Evolutionary conservation across 371 early-diverging fungal genomes (phyloP).

Genomic region (Mucor sp.): DNA sequence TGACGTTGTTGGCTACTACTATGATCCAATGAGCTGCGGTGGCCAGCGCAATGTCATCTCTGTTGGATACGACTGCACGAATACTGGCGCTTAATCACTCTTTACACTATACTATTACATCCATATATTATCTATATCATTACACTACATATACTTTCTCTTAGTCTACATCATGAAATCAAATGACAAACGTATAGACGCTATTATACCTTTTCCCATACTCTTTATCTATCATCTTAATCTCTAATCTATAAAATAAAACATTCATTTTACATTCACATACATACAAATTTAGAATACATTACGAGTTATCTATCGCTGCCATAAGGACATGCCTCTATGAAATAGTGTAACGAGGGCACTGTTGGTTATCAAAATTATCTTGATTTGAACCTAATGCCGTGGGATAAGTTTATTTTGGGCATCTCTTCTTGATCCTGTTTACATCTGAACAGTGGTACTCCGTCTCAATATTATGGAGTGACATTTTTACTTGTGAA

Average conservation of each 20-base stretch:
- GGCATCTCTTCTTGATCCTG: background rate
- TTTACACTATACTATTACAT: background rate
- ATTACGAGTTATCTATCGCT: background rate
- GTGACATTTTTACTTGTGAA: background rate
- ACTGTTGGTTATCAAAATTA: background rate
- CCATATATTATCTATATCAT: background rate
- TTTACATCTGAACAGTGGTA: too few relatives aligned
- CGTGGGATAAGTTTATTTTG: background rate
- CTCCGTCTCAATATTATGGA: background rate
- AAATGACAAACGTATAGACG: background rate
- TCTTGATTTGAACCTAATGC: background rate
- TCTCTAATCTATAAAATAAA: background rate
- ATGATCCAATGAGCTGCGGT: conserved; percentile 45
- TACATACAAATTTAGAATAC: background rate
- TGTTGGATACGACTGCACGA: conserved; percentile 28
- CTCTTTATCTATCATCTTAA: background rate
- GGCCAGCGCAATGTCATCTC: background rate
- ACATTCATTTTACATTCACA: background rate
- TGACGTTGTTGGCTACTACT: conserved; percentile 37
- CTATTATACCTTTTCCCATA: conserved; percentile 5
- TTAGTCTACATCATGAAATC: background rate
- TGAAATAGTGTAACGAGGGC: background rate
- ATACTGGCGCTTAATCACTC: conserved; percentile 27
- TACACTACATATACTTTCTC: background rate
- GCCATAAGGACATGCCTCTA: background rate